phyloP scores from a whole-genome alignment of 495 filamentous ascomycete species.

The Trichocladium uniseriatum region DNA sequence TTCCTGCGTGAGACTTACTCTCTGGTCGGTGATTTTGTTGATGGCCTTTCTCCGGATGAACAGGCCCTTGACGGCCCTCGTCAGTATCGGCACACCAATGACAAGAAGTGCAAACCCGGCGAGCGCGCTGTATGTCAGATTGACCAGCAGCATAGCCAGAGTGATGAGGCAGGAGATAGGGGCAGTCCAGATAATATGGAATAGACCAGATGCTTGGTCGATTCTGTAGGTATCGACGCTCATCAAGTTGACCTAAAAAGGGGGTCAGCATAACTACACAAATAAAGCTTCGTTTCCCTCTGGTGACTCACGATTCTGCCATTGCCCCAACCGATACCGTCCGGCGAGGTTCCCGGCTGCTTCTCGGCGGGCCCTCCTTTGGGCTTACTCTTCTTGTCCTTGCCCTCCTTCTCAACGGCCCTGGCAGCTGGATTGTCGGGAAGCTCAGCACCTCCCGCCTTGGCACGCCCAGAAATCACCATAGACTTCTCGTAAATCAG shows the following conservation, averaged over 20 bases:
- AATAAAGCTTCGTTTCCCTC: not conserved
- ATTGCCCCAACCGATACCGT: conserved; percentile 80
- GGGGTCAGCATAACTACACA: conserved; percentile 2
- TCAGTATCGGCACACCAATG: conserved; percentile 65
- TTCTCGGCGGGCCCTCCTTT: conserved; percentile 22
- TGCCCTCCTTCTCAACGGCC: conserved; percentile 25
- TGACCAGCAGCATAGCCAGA: conserved; percentile 68
- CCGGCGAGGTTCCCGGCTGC: conserved; percentile 45
- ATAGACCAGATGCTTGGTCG: conserved; percentile 74
- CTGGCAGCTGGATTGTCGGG: conserved; percentile 24
- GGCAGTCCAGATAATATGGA: conserved; percentile 83
- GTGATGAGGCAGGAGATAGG: conserved; percentile 71
- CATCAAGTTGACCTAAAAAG: conserved; percentile 63
- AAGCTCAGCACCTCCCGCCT: conserved; percentile 50
- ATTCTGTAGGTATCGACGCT: conserved; percentile 85
- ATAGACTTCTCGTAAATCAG: conserved; percentile 75
- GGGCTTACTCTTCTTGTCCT: conserved; percentile 25
- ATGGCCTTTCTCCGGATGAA: conserved; percentile 63
- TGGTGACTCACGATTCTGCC: conserved; percentile 53
- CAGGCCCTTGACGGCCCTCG: conserved; percentile 59
- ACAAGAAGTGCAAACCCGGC: conserved; percentile 78
- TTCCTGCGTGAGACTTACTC: conserved; percentile 86
- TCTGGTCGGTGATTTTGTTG: conserved; percentile 86
- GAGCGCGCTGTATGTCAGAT: conserved; percentile 78
- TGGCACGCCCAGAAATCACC: conserved; percentile 69